Base-by-base conservation (phyloP, 2,329 filamentous ascomycete species). In the Gnomoniopsis smithogilvyi region DNA sequence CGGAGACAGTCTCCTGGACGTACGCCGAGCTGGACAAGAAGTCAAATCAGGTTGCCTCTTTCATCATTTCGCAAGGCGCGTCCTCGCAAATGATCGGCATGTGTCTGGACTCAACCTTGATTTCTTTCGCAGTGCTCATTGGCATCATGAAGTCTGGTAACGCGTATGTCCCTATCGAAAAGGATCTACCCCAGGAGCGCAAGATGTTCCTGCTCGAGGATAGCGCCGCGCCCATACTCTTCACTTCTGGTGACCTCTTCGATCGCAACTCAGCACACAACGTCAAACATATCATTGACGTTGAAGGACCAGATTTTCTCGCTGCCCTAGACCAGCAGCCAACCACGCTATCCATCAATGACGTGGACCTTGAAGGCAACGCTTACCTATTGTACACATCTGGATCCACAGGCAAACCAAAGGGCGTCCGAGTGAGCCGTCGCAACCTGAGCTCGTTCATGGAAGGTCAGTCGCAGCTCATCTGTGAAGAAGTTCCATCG, bases 201-300 rank as follows among this genome's bases (percentile, higher is more conserved):
- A 85, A 86, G 67, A 72, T 76, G 15, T 87, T 87, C 67, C 85
- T 89, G n/a, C 64, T 86, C 14, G 68, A 80, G 46, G 86, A 89
- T 65, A 84, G 85, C 0, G 70, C 71, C 1, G 78, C 82, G 6
- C 74, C 68, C 34, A 63, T 80, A 3, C 67, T 87, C 1, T 67
- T 87, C 21, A 83, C 80, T 17, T 36, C 34, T 36, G 34, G 34
- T 14, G 15, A 36, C 34, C 34, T 36, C 34, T 36, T 36, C 15
- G 79, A 78, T 65, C 68, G 69, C 12, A 66, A 70, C 10, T 75
- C 77, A 38, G 71, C 69, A 12, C 58, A 64, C 2, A 70, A 77
- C 8, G 68, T 82, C 17, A 56, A 64, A 3, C 62, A 63, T 50
- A 68, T 67, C 22, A 66, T 21, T 46, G 24, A 45, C 14, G 15